Conservation (phyloP, 345 rosid species). For the Camelina laxa region DNA sequence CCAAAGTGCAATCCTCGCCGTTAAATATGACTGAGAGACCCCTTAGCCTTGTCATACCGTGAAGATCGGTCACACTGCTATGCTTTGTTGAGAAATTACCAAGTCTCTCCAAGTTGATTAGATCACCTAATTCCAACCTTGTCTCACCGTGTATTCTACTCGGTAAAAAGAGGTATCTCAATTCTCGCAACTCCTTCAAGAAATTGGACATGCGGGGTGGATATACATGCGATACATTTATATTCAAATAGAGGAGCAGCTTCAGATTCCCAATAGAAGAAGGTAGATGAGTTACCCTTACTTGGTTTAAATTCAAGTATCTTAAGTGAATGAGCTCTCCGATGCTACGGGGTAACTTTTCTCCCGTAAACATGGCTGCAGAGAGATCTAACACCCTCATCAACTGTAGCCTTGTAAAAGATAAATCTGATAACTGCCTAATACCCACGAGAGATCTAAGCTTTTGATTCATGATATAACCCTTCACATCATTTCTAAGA, state of each 20-base stretch:
- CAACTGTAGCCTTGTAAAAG: slow-evolving; percentile 12
- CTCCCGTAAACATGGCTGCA: not conserved
- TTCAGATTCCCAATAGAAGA: slow-evolving; percentile 25
- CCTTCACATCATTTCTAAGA: not conserved
- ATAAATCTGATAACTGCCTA: not conserved
- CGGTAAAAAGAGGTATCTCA: slow-evolving; percentile 24
- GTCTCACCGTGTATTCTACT: not conserved
- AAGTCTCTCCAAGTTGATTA: slow-evolving; percentile 23
- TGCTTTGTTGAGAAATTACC: not conserved
- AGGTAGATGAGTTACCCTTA: not conserved
- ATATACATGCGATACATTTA: not conserved
- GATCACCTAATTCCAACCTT: slow-evolving; percentile 24
- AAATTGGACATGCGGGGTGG: not conserved
- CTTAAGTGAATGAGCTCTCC: slow-evolving; percentile 48
- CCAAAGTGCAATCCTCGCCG: not conserved
- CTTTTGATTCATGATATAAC: not conserved
- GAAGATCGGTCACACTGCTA: slow-evolving; percentile 7
- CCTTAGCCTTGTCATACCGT: not conserved
- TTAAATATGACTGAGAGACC: not conserved
- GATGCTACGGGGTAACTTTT: slow-evolving; percentile 34
- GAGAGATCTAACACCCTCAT: slow-evolving; percentile 48
- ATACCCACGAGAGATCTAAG: slow-evolving; percentile 21
- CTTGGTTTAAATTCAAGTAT: slow-evolving; percentile 20
- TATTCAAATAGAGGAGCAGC: slow-evolving; percentile 9
- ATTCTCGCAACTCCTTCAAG: slow-evolving; percentile 25